A percentile compares a stretch with the other conserved stretches of the same genome.
Evolutionary conservation across 2,329 filamentous ascomycete genomes (phyloP).

Genomic region (Lecanicillium sp.): DNA sequence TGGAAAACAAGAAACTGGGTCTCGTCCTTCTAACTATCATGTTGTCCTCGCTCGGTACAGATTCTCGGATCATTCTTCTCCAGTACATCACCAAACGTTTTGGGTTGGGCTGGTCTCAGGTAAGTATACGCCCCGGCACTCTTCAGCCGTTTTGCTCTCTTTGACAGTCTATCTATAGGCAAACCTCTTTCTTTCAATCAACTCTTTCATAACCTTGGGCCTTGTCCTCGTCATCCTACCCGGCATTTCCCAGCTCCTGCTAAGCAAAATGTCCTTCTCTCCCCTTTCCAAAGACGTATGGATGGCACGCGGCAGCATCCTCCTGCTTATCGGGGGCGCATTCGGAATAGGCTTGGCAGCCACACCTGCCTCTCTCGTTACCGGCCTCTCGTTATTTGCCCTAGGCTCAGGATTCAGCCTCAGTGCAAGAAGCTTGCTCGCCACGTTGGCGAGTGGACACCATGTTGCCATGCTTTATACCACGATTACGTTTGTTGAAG

Average conservation of each 20-base stretch:
- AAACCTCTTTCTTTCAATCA: background rate
- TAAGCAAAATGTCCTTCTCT: background rate
- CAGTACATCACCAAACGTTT: too few relatives aligned
- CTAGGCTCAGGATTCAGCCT: background rate
- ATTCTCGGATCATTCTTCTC: too few relatives aligned
- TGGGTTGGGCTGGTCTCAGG: too few relatives aligned
- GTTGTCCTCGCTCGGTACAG: too few relatives aligned
- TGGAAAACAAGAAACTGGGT: too few relatives aligned
- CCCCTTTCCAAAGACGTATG: slow-evolving; percentile 1
- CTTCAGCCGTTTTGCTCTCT: too few relatives aligned
- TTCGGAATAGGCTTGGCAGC: background rate
- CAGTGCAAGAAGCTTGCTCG: background rate
- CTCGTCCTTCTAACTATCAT: too few relatives aligned
- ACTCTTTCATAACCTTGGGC: background rate
- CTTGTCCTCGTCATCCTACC: background rate
- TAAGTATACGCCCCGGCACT: too few relatives aligned
- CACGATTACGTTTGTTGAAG: background rate
- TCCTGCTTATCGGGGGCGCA: background rate
- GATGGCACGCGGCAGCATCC: background rate
- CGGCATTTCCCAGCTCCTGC: background rate
- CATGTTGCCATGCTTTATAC: background rate
- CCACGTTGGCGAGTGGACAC: background rate
- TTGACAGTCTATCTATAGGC: too few relatives aligned
- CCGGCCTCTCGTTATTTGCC: background rate
- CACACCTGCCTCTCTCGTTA: background rate